These are phyloP conservation scores for Amorphotheca resinae DNA, from an alignment of 495 filamentous ascomycete genomes.

Conservation along the genomic window DNA sequence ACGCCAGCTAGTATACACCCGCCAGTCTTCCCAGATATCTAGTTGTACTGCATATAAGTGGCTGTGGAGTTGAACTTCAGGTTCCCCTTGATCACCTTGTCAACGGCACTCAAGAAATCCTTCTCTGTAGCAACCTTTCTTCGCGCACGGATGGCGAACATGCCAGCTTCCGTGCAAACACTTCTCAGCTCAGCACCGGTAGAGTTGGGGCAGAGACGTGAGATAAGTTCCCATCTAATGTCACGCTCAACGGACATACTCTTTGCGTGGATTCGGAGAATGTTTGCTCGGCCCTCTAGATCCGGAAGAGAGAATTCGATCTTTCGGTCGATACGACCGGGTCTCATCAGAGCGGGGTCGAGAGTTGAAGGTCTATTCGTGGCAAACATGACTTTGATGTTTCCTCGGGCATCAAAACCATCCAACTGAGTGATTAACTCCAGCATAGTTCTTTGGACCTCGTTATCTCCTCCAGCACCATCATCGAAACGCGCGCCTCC, in stretches of 20 bases:
- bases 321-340: conserved; percentile 95
- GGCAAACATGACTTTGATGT: conserved; percentile 99
- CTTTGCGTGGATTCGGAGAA: conserved; percentile 96
- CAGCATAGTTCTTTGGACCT: conserved; percentile 98
- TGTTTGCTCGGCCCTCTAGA: conserved; percentile 92
- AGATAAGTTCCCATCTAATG: conserved; percentile 97
- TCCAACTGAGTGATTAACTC: conserved; percentile 97
- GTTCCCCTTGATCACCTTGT: conserved; percentile 99
- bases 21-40: conserved; percentile 24
- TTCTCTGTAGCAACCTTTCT: conserved; percentile 99
- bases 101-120: conserved; percentile 93
- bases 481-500: conserved; percentile 98
- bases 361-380: conserved; percentile 94
- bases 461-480: conserved; percentile 94
- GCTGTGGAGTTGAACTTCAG: conserved; percentile 99
- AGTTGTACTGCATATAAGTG: conserved; percentile 99
- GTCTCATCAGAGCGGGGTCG: conserved; percentile 92
- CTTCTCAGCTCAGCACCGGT: conserved; percentile 89
- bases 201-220: conserved; percentile 88
- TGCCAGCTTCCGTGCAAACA: conserved; percentile 97
- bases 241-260: conserved; percentile 98
- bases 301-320: conserved; percentile 97
- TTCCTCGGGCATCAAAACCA: conserved; percentile 92
- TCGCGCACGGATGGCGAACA: conserved; percentile 95
- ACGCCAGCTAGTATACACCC: conserved; percentile 21